Percentiles rank a stretch among this genome's conserved stretches.
Evolutionary conservation across 257 asterid species (phyloP).

Genomic region (Asclepias syriaca): DNA sequence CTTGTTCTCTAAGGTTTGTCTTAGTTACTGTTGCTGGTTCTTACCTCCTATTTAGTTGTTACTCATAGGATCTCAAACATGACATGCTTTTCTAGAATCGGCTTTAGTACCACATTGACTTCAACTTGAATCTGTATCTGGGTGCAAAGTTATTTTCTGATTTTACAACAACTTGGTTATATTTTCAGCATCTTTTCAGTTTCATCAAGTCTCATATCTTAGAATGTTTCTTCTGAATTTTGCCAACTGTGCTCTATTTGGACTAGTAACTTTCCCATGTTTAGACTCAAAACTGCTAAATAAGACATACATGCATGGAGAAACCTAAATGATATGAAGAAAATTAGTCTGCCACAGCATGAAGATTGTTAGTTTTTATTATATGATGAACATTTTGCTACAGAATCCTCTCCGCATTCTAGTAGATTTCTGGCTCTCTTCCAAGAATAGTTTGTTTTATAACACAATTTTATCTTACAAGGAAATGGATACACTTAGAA

Average conservation of each 20-base stretch:
- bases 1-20: constrained; percentile 5
- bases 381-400: not conserved
- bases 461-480: not conserved
- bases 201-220: not conserved
- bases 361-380: not conserved
- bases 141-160: not conserved
- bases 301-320: not conserved
- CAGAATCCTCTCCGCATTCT: not conserved
- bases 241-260: too few relatives aligned
- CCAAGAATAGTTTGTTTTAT: not conserved
- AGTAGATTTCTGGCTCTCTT: not conserved
- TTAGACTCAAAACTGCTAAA: not conserved
- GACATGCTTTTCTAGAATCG: not conserved
- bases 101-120: not conserved
- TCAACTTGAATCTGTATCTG: not conserved
- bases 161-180: not conserved
- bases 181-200: not conserved
- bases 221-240: not conserved
- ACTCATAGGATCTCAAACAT: not conserved
- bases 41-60: not conserved
- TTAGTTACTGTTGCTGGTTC: not conserved
- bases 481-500: not conserved
- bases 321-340: not conserved
- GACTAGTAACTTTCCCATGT: not conserved
- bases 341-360: not conserved